Base-by-base conservation (phyloP, 805 yeast species). In the Wickerhamia fluorescens region DNA sequence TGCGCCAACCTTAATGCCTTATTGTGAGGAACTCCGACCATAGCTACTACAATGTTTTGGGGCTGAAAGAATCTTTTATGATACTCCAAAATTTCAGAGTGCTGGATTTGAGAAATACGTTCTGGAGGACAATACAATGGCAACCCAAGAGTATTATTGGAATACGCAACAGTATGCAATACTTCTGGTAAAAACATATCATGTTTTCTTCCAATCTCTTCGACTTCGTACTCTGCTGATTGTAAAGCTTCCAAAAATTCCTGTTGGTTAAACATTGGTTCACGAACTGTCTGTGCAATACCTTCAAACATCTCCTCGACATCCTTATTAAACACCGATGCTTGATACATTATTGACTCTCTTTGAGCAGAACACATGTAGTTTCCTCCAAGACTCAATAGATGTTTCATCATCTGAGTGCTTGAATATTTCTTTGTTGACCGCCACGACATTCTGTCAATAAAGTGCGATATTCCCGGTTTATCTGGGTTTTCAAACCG, bases 281-380 rank as follows among this genome's bases (percentile, higher is more conserved):
- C 63, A 8, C 79, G 61, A 3, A 89, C 79, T 0, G 96, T 85
- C 40, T 87, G 88, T 15, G 84, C 61, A 43, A 92, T 62, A 25
- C 85, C 63, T 25, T 71, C 70, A 39, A 83, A 73, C 94, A 92
- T 86, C 40, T 67, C 63, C 22, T 75, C 89, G 7, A 81, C 77
- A 47, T 88, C 96, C 25, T 69, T 67, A 51, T 88, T 88, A 68
- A 92, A 89, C 1, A 87, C 95, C 3, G 95, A 79, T 1, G 96
- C 94, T 56, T 92, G 97, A 55, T 92, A 92, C 60, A 89, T 74
- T 63, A 89, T 69, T 4, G 94, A 73, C 54, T 92, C 98, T 47
- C 98, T 70, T 6, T 94, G 83, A 0, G 95, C 81, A 1, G 94
- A 80, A 48, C 95, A 83, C 75, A 85, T 88, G 56, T 82, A 87